Evolutionary conservation across 169 alveolate species (phyloP), one percentile per base, ranked within the genome.

Genomic region (Eimeria praecox): DNA sequence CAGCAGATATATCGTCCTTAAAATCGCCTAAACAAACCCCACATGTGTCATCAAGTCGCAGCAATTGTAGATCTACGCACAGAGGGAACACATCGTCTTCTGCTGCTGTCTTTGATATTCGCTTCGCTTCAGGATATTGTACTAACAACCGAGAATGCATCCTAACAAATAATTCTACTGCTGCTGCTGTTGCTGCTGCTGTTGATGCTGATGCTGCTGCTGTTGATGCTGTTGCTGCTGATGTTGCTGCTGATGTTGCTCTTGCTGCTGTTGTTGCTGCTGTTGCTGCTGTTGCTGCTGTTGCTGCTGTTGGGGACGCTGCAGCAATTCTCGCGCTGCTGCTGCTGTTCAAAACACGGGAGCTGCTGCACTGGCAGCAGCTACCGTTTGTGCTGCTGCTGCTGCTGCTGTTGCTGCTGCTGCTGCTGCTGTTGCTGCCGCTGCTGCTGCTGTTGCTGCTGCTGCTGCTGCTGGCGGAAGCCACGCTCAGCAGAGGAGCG

Each of bases 111-210:
- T 66, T 66, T 66, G 77, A 9, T 27, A 66, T 30, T 27, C 77
- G 77, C 77, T 66, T 66, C 16, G 77, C 77, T 30, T 66, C 77
- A 16, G 77, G 77, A 66, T 66, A 66, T 5, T 66, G 6, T 9
- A 66, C 77, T 16, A 66, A 30, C 77, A 9, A 10, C 77, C 77
- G 77, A 66, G 38, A 24, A 8, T 24, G 30, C 30, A 66, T 24
- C 77, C 18, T 66, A 49, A 49, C 56, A 49, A 49, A 49, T 64
- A n/a, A 6, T 73, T 10, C 83, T 38, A 46, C 83, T 73, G 83
- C 44, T 73, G 42, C 49, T n/a, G 83, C 54, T n/a, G 83, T 16
- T 38, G 83, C 83, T 73, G 83, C 83, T 73, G 42, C 54, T 73
- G 83, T 46, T n/a, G 54, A 22, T 38, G 54, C 42, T 73, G 83